Conservation (phyloP, 768 basidiomycete genomes). For the Mycena olivaceomarginata region DNA sequence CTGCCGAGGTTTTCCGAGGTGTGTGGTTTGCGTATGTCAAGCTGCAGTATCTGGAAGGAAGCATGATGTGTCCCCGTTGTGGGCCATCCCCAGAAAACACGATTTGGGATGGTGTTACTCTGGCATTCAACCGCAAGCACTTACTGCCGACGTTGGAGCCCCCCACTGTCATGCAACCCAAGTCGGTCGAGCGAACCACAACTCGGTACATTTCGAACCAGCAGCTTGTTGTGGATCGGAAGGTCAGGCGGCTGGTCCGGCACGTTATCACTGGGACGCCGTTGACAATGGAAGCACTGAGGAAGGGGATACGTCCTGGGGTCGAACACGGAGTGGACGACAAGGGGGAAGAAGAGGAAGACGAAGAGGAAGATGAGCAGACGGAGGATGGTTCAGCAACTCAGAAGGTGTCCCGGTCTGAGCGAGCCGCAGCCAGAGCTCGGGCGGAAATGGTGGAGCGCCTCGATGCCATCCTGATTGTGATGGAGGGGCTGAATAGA, state of each 20-base stretch:
- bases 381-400: not conserved
- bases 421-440: no score
- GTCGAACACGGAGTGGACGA: no score
- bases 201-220: slow-evolving; percentile 6
- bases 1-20: slow-evolving; percentile 25
- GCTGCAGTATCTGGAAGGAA: slow-evolving; percentile 33
- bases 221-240: not conserved
- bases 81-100: slow-evolving; percentile 35
- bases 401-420: not conserved
- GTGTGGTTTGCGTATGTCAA: no score
- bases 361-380: slow-evolving; percentile 18
- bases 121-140: slow-evolving; percentile 44
- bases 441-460: not conserved
- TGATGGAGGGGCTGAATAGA: slow-evolving; percentile 5
- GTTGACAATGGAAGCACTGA: not conserved
- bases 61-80: slow-evolving; percentile 32
- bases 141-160: slow-evolving; percentile 33
- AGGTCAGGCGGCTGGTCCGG: not conserved
- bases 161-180: slow-evolving; percentile 25
- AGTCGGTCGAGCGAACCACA: not conserved
- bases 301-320: not conserved
- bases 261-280: slow-evolving; percentile 3
- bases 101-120: slow-evolving; percentile 46
- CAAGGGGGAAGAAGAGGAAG: not conserved
- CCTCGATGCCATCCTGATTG: no score